Evolutionary conservation across 75 land plant species (phyloP).

Genomic region (Isoetes taiwanensis): DNA sequence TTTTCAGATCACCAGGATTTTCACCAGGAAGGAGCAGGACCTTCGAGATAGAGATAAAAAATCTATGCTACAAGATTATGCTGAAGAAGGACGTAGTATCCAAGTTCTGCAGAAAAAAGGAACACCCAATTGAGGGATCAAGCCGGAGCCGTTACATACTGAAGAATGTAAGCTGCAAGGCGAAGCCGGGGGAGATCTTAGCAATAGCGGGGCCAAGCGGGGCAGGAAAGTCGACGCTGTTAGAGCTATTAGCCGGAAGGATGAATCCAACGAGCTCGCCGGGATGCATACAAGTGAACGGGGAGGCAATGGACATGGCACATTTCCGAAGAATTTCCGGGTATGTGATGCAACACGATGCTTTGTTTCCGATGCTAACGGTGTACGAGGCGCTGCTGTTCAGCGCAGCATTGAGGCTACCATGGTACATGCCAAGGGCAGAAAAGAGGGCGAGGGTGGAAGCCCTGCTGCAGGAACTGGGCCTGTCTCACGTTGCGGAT

Average conservation of each 20-base stretch:
- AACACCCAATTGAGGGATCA: too few species aligned
- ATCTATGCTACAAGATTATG: too few species aligned
- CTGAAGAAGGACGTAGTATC: too few species aligned
- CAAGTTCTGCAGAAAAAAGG: too few species aligned
- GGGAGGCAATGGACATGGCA: conserved; percentile 21
- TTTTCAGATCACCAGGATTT: too few species aligned
- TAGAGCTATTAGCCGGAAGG: conserved; percentile 46
- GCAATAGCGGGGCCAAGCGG: conserved; percentile 82
- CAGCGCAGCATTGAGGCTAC: not conserved
- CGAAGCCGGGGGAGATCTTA: conserved; percentile 46
- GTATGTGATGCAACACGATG: conserved; percentile 64
- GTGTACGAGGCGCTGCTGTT: conserved; percentile 33
- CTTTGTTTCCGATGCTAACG: conserved; percentile 62
- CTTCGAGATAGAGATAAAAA: too few species aligned
- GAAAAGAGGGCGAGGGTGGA: conserved; percentile 47
- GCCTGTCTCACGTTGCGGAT: conserved; percentile 42
- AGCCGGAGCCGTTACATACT: too few species aligned
- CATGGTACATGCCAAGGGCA: conserved; percentile 6
- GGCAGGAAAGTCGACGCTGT: conserved; percentile 61
- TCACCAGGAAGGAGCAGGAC: too few species aligned
- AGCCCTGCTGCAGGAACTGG: conserved; percentile 49
- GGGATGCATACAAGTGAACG: conserved; percentile 43
- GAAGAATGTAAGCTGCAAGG: conserved; percentile 35
- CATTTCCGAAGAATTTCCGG: conserved; percentile 48
- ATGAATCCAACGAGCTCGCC: conserved; percentile 8